Conservation (phyloP, 495 filamentous ascomycete genomes). For the Podospora sp. region DNA sequence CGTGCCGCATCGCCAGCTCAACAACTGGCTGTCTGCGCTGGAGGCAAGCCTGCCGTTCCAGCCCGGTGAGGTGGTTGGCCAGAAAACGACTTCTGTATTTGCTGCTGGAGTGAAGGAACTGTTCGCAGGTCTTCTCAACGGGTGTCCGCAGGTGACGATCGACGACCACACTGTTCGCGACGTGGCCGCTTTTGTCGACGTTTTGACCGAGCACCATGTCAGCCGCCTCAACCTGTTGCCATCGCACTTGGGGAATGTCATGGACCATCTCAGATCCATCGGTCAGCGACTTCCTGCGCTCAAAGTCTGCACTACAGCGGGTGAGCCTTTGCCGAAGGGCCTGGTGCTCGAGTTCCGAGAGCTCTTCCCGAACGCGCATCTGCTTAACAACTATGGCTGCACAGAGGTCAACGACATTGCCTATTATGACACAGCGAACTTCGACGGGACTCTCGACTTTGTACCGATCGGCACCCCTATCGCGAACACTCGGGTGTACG, state of each 20-base stretch:
- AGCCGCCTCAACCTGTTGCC: constrained; percentile 3
- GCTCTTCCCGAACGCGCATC: not conserved
- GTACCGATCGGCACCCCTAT: not conserved
- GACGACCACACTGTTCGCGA: constrained; percentile 1
- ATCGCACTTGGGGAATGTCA: not conserved
- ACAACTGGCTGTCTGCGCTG: not conserved
- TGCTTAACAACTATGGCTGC: constrained; percentile 10
- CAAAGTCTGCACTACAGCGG: not conserved
- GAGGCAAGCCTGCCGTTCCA: not conserved
- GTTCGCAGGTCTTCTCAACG: constrained; percentile 1
- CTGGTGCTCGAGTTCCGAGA: not conserved
- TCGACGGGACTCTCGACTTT: not conserved
- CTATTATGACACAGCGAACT: constrained; percentile 3
- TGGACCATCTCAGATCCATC: not conserved
- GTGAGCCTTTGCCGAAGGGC: not conserved
- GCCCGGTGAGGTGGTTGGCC: constrained; percentile 1
- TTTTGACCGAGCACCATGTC: not conserved
- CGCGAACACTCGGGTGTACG: not conserved
- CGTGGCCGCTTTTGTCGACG: not conserved
- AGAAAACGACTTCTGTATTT: not conserved
- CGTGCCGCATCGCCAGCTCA: constrained; percentile 1
- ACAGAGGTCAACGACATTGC: not conserved
- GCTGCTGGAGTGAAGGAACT: not conserved
- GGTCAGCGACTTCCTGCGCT: not conserved
- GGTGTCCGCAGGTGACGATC: constrained; percentile 2